Conservation (phyloP, 441 rosid species). For the Geranium incanum region DNA sequence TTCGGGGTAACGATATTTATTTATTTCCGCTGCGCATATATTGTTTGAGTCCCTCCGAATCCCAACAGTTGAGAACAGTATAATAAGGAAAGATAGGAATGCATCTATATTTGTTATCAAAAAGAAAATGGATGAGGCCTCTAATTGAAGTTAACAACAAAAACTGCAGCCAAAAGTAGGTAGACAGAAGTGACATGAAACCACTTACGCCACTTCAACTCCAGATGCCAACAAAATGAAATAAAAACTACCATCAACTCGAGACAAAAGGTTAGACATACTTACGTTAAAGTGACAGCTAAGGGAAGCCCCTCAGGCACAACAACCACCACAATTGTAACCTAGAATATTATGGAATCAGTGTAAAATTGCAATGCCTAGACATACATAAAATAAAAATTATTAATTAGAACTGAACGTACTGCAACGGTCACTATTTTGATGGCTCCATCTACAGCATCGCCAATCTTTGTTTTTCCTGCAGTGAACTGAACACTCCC, state of each 20-base stretch:
- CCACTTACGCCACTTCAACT: neutral
- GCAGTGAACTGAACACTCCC: conserved; percentile 44
- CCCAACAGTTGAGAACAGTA: neutral
- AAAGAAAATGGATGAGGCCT: neutral
- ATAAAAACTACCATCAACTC: neutral
- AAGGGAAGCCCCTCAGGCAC: conserved; percentile 98
- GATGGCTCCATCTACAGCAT: conserved; percentile 60
- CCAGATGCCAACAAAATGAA: neutral
- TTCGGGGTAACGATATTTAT: no score
- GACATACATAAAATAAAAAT: neutral
- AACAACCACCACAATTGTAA: conserved; percentile 96
- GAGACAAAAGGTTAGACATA: conserved; percentile 1
- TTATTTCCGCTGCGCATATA: no score
- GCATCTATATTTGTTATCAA: neutral
- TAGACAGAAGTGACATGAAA: neutral
- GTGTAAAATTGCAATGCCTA: neutral
- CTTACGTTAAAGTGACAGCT: conserved; percentile 95
- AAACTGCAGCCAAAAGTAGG: neutral
- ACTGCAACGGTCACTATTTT: conserved; percentile 84
- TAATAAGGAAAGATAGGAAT: neutral
- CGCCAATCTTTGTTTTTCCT: conserved; percentile 52
- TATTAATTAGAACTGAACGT: conserved; percentile 22
- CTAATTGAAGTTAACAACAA: neutral
- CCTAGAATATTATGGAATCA: conserved; percentile 39
- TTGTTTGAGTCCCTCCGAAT: no score